These are phyloP conservation scores for Alnus glutinosa DNA, from an alignment of 306 rosid species.

Conservation along the genomic window DNA sequence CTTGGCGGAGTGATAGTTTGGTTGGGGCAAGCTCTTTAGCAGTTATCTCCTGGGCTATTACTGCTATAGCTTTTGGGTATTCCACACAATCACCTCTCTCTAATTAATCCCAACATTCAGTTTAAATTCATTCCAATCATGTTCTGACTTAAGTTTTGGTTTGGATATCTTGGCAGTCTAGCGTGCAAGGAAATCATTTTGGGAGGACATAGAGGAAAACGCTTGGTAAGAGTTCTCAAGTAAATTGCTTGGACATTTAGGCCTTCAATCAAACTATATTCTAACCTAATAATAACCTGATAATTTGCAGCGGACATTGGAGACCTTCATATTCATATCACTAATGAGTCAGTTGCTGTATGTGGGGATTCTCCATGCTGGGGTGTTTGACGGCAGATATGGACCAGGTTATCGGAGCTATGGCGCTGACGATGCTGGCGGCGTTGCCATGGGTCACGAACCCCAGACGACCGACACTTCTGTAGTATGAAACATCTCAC, in stretches of 20 bases:
- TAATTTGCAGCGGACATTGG: conserved; percentile 35
- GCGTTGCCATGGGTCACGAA: neutral
- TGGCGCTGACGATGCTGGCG: neutral
- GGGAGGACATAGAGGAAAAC: conserved; percentile 39
- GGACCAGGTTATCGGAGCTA: conserved; percentile 28
- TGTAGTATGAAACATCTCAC: conserved; percentile 10
- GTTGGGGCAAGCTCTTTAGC: conserved; percentile 34
- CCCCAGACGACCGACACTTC: neutral
- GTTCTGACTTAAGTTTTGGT: neutral
- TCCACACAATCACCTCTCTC: neutral
- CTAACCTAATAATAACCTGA: neutral
- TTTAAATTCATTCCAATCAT: neutral
- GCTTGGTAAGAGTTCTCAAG: conserved; percentile 33
- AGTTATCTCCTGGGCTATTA: conserved; percentile 30
- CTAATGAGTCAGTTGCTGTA: conserved; percentile 39
- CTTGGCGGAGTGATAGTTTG: conserved; percentile 38
- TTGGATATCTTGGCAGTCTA: conserved; percentile 22
- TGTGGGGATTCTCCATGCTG: conserved; percentile 39
- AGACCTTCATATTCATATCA: conserved; percentile 35
- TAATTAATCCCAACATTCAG: neutral
- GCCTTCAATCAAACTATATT: neutral
- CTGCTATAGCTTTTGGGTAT: conserved; percentile 44
- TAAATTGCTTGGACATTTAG: neutral
- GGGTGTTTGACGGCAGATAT: conserved; percentile 28
- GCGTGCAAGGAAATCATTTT: conserved; percentile 39